Percentiles rank a stretch among this genome's conserved stretches.
Evolutionary conservation across 805 yeast genomes (phyloP).

Genomic region (Candida arabinofermentans): DNA sequence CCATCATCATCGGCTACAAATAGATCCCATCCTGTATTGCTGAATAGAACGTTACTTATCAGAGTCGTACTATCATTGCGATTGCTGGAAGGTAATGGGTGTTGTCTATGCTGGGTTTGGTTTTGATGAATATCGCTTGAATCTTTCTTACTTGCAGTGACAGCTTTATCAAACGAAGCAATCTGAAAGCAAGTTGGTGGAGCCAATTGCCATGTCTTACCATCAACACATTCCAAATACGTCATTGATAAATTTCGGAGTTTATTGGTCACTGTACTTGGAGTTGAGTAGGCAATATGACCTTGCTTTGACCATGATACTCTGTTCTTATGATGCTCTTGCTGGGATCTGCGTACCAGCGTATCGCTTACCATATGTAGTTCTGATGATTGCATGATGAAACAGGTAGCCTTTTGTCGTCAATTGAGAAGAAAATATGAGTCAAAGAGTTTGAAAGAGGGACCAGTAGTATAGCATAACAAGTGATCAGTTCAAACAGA

Average conservation of each 20-base stretch:
- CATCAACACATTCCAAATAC: constrained; percentile 69
- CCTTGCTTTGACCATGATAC: constrained; percentile 84
- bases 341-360: constrained; percentile 20
- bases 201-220: constrained; percentile 75
- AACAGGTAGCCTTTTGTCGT: too few relatives aligned
- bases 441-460: too few relatives aligned
- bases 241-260: constrained; percentile 51
- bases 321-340: constrained; percentile 9
- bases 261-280: constrained; percentile 23
- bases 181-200: constrained; percentile 39
- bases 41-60: constrained; percentile 56
- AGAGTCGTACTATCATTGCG: constrained; percentile 9
- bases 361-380: constrained; percentile 18
- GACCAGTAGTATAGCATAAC: too few relatives aligned
- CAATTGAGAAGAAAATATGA: too few relatives aligned
- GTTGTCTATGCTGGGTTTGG: background rate
- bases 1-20: constrained; percentile 77
- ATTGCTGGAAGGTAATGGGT: background rate
- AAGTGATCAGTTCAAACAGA: too few relatives aligned
- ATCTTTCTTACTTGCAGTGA: constrained; percentile 19
- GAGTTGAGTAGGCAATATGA: constrained; percentile 63
- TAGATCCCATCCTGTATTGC: constrained; percentile 74
- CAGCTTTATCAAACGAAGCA: constrained; percentile 10
- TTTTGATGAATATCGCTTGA: constrained; percentile 19
- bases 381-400: constrained; percentile 7